Evolutionary conservation across 768 basidiomycete genomes (phyloP).

Genomic region (Mrakia hoshinonis): DNA sequence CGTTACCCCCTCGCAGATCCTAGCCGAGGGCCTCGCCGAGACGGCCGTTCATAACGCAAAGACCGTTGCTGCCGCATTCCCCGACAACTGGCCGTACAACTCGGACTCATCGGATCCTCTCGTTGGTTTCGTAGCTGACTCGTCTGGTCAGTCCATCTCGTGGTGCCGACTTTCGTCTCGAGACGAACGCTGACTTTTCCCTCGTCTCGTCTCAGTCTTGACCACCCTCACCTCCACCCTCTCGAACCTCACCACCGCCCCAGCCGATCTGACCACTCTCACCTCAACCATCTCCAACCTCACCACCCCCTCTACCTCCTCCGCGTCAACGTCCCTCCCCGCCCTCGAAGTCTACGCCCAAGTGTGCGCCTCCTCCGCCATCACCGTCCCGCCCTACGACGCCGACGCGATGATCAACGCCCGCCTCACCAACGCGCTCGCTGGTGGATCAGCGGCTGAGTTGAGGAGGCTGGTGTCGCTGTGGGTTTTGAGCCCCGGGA

Average conservation of each 20-base stretch:
- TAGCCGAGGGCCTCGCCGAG: conserved; percentile 24
- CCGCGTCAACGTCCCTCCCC: background rate
- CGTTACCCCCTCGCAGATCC: background rate
- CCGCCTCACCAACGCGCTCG: background rate
- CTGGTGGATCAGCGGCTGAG: background rate
- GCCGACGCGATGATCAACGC: conserved; percentile 11
- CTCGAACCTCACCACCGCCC: background rate
- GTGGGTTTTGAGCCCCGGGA: background rate
- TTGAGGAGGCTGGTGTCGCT: background rate
- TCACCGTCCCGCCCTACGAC: conserved; percentile 8
- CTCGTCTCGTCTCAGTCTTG: background rate
- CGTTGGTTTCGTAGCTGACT: background rate
- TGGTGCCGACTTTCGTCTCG: no score
- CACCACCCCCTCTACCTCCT: background rate
- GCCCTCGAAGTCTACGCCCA: conserved; percentile 11
- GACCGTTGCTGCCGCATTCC: conserved; percentile 1
- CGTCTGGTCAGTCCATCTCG: background rate
- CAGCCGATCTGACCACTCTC: background rate
- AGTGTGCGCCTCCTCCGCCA: background rate
- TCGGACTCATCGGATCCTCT: background rate
- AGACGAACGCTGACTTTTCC: no score
- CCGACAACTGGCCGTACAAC: conserved; percentile 18
- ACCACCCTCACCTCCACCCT: background rate
- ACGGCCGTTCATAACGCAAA: conserved; percentile 16
- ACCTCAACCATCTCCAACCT: background rate